phyloP scores from a whole-genome alignment of 2,329 filamentous ascomycete species.

The Rutstroemia sp. region DNA sequence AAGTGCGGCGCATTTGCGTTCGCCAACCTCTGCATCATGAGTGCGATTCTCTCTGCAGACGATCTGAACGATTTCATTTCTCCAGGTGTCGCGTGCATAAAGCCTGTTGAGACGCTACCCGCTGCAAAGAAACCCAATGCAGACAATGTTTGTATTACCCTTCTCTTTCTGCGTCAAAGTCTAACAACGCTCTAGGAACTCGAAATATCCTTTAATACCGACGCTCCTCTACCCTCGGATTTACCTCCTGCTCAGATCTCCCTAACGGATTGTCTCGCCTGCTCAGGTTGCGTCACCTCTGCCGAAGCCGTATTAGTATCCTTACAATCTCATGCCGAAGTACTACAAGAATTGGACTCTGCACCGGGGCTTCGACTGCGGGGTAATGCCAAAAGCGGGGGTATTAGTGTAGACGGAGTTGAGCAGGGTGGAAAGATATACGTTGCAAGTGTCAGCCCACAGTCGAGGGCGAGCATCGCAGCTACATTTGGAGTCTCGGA shows the following conservation, averaged over 20 bases:
- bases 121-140: constrained; percentile 42
- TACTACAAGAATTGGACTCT: constrained; percentile 72
- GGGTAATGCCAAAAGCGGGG: constrained; percentile 23
- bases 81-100: constrained; percentile 95
- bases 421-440: constrained; percentile 66
- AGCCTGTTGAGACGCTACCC: constrained; percentile 89
- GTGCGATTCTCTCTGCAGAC: constrained; percentile 92
- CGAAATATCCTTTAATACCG: constrained; percentile 92
- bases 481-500: constrained; percentile 73
- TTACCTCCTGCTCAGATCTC: constrained; percentile 81
- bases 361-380: constrained; percentile 38
- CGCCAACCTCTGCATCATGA: constrained; percentile 54
- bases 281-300: constrained; percentile 94
- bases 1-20: constrained; percentile 17
- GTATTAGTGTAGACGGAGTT: constrained; percentile 41
- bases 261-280: constrained; percentile 93
- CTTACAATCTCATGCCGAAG: constrained; percentile 87
- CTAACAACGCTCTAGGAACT: constrained; percentile 35
- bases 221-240: constrained; percentile 46
- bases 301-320: constrained; percentile 96
- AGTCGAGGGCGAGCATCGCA: constrained; percentile 81
- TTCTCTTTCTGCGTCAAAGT: not conserved
- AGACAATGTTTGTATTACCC: constrained; percentile 32
- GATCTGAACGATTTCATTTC: constrained; percentile 99
- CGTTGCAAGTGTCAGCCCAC: constrained; percentile 87